A percentile compares a stretch with the other conserved stretches of the same genome.
phyloP scores from a whole-genome alignment of 305 asterid species.

The Fraxinus albicans region DNA sequence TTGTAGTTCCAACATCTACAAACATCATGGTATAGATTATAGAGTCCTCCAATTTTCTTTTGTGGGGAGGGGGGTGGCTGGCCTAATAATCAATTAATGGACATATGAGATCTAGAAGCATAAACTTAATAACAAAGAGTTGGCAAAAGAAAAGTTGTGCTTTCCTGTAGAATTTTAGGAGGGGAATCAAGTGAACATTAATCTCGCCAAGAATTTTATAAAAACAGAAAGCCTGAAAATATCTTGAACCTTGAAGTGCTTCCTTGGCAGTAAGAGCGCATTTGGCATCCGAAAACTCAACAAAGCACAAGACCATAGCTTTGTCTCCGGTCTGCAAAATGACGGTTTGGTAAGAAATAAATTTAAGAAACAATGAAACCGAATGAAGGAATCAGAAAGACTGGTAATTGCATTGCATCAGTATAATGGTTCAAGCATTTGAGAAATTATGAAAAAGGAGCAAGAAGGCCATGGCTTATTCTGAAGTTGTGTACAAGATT shows the following conservation, averaged over 20 bases:
- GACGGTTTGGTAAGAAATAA: not conserved
- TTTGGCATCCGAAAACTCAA: conserved; percentile 43
- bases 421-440: not conserved
- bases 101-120: not conserved
- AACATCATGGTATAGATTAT: not conserved
- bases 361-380: not conserved
- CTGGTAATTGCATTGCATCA: not conserved
- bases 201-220: not conserved
- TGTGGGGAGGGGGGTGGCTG: not conserved
- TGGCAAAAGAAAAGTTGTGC: not conserved
- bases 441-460: not conserved
- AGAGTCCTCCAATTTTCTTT: not conserved
- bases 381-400: not conserved
- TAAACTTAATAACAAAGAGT: not conserved
- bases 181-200: not conserved
- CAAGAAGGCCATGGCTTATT: not conserved
- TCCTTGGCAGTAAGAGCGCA: conserved; percentile 38
- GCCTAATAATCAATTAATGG: not conserved
- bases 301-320: conserved; percentile 41
- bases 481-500: not conserved
- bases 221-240: not conserved
- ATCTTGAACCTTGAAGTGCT: conserved; percentile 40
- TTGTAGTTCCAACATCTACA: not conserved
- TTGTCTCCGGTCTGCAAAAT: conserved; percentile 37
- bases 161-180: not conserved